Percentiles rank a stretch among this genome's conserved stretches.
These are phyloP conservation scores for Echria macrotheca DNA, from an alignment of 495 filamentous ascomycete genomes.

Conservation along the genomic window DNA sequence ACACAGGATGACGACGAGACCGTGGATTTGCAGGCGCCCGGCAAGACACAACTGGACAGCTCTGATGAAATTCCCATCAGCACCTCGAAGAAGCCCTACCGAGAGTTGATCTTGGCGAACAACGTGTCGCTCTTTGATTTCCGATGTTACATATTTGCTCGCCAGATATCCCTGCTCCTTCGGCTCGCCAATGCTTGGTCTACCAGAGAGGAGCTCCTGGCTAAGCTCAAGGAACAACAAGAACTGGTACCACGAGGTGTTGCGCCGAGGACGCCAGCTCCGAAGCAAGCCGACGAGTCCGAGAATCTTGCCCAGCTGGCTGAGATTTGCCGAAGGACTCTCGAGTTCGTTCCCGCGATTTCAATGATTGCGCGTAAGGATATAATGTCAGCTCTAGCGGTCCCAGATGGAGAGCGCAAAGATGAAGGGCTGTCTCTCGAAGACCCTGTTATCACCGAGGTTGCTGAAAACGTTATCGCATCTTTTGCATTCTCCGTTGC, in stretches of 20 bases:
- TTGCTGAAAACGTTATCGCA: slow-evolving; percentile 75
- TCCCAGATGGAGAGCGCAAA: slow-evolving; percentile 20
- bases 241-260: slow-evolving; percentile 47
- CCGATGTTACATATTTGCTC: slow-evolving; percentile 84
- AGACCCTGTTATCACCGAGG: slow-evolving; percentile 29
- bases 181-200: slow-evolving; percentile 69
- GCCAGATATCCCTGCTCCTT: slow-evolving; percentile 78
- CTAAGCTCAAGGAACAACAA: slow-evolving; percentile 53
- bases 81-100: slow-evolving; percentile 72
- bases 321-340: slow-evolving; percentile 71
- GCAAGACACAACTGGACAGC: slow-evolving; percentile 21
- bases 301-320: slow-evolving; percentile 73
- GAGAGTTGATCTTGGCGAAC: slow-evolving; percentile 89
- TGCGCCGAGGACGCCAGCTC: slow-evolving; percentile 40
- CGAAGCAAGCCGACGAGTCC: slow-evolving; percentile 49
- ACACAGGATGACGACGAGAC: slow-evolving; percentile 36
- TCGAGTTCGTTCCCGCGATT: slow-evolving; percentile 74
- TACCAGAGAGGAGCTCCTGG: slow-evolving; percentile 49
- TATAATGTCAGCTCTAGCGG: slow-evolving; percentile 45
- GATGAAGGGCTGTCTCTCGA: no score
- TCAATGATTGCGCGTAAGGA: slow-evolving; percentile 75
- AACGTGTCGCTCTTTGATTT: slow-evolving; percentile 98
- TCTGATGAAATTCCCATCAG: slow-evolving; percentile 60
- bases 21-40: slow-evolving; percentile 42
- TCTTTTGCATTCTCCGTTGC: slow-evolving; percentile 80